These are phyloP conservation scores for Testicularia cyperi DNA, from an alignment of 1,284 basidiomycete species.

Conservation along the genomic window DNA sequence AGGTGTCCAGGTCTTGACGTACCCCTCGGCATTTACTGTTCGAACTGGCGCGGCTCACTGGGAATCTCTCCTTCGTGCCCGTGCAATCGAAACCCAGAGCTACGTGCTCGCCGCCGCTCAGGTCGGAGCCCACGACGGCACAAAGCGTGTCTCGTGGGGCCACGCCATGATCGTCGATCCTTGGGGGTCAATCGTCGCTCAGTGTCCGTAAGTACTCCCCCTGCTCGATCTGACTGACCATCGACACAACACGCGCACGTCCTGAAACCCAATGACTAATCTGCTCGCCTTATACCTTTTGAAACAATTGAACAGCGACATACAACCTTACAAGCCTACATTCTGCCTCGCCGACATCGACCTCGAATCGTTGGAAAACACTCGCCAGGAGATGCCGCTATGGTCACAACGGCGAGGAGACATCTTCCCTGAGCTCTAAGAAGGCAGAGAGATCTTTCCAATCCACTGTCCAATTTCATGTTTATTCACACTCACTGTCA, in stretches of 20 bases:
- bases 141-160: slow-evolving; percentile 53
- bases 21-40: slow-evolving; percentile 64
- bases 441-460: no score
- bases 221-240: not conserved
- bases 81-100: slow-evolving; percentile 62
- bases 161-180: slow-evolving; percentile 60
- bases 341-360: slow-evolving; percentile 55
- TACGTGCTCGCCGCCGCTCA: slow-evolving; percentile 61
- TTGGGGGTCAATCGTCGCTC: slow-evolving; percentile 55
- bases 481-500: no score
- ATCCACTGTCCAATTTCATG: no score
- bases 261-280: no score
- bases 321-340: slow-evolving; percentile 51
- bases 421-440: slow-evolving; percentile 40
- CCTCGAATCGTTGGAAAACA: slow-evolving; percentile 37
- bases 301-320: no score
- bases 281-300: no score
- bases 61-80: slow-evolving; percentile 55
- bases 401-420: slow-evolving; percentile 54
- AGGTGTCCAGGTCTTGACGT: slow-evolving; percentile 63
- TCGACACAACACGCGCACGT: not conserved
- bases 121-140: slow-evolving; percentile 56
- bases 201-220: slow-evolving; percentile 38
- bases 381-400: slow-evolving; percentile 55
- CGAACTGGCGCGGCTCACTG: slow-evolving; percentile 61